These are phyloP conservation scores for Mycena olivaceomarginata DNA, from an alignment of 768 basidiomycete species.

Conservation along the genomic window DNA sequence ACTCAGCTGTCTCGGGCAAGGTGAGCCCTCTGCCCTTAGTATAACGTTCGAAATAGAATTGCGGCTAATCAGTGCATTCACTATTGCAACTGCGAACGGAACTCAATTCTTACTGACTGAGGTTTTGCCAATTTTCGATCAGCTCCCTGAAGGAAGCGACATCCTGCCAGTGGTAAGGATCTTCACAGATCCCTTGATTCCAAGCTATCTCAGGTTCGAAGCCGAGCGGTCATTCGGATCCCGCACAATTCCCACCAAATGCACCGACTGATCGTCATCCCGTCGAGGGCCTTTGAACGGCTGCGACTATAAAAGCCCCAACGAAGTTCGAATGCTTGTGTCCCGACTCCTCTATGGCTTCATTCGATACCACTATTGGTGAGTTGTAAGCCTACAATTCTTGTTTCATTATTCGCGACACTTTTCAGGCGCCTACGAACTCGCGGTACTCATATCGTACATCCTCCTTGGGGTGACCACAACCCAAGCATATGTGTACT, in stretches of 20 bases:
- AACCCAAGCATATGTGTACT: constrained; percentile 21
- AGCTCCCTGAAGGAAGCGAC: neutral
- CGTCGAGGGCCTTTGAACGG: neutral
- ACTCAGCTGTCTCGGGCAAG: too few relatives aligned
- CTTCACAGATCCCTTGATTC: neutral
- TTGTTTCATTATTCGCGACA: neutral
- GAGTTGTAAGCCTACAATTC: too few relatives aligned
- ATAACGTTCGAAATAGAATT: too few relatives aligned
- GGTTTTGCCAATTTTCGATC: too few relatives aligned
- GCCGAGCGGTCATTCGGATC: neutral
- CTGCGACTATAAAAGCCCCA: neutral
- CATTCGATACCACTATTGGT: constrained; percentile 27
- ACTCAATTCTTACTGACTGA: too few relatives aligned
- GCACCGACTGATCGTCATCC: neutral
- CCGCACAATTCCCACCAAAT: neutral
- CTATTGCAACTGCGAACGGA: too few relatives aligned
- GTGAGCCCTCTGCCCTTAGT: too few relatives aligned
- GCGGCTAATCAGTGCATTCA: too few relatives aligned
- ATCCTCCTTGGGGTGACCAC: constrained; percentile 18
- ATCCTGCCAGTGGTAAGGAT: neutral
- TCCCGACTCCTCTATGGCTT: constrained; percentile 10
- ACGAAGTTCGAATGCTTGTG: neutral
- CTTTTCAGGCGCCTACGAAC: constrained; percentile 27
- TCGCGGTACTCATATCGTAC: constrained; percentile 17
- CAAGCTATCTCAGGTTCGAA: neutral